Evolutionary conservation across 805 yeast genomes (phyloP).

Genomic region (Diddensiella caesifluorescens): DNA sequence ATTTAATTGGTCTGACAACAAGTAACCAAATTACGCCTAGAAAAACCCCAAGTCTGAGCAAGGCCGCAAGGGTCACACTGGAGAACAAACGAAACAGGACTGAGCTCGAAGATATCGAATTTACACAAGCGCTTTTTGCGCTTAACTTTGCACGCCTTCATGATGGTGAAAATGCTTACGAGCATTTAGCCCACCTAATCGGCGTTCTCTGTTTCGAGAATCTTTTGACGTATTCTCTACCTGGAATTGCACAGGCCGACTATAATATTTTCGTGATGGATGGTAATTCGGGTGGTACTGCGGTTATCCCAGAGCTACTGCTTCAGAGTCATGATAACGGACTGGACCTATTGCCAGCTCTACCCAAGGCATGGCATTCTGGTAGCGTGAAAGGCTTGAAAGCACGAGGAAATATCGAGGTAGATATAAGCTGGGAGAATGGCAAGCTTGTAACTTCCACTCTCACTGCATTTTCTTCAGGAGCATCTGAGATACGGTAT

Average conservation of each 20-base stretch:
- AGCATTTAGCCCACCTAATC: conserved; percentile 9
- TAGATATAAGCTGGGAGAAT: conserved; percentile 7
- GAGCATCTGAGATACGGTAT: neutral
- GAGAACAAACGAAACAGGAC: conserved; percentile 1
- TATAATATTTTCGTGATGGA: conserved; percentile 11
- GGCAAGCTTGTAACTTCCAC: conserved; percentile 3
- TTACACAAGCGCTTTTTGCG: conserved; percentile 7
- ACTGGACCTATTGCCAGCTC: conserved; percentile 11
- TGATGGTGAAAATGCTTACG: conserved; percentile 5
- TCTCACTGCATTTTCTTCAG: neutral
- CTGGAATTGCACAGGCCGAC: conserved; percentile 10
- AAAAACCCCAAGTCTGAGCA: conserved; percentile 6
- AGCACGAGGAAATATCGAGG: conserved; percentile 3
- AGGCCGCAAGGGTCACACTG: conserved; percentile 6
- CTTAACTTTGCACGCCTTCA: conserved; percentile 9
- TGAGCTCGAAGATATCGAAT: conserved; percentile 12
- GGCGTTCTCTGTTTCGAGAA: conserved; percentile 10
- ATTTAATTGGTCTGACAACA: conserved; percentile 7
- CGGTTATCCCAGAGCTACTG: conserved; percentile 12
- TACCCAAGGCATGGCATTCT: conserved; percentile 6
- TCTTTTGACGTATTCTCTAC: conserved; percentile 9
- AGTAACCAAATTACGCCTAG: conserved; percentile 8
- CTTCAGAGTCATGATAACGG: conserved; percentile 5
- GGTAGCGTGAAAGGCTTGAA: conserved; percentile 6
- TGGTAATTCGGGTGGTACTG: conserved; percentile 14